Base-by-base conservation (phyloP, 495 filamentous ascomycete genomes). In the Astrocystis sublimbata region DNA sequence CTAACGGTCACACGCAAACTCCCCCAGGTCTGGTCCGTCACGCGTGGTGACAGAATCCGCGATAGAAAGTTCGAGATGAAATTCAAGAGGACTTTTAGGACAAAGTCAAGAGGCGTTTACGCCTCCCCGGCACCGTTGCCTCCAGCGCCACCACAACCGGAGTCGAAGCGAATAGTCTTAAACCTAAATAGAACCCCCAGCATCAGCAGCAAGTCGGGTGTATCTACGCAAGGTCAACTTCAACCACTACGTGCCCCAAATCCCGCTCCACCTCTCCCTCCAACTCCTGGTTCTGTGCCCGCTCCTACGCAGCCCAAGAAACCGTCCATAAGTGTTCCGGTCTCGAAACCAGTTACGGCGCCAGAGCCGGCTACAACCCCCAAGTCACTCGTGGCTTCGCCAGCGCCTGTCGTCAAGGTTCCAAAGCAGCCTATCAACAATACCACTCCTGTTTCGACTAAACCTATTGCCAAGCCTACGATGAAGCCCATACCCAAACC, bases 11-110 rank as follows among this genome's bases (percentile, higher is more conserved):
- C 74, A 2, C 67, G 97, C 57, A 83, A 83, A 57, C 86, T 86
- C 54, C 92, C 92, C 30, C 85, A 84, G 9, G 88, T 85, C 73
- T 96, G 89, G 86, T 83, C 74, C 47, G 86, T 83, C 49, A 74
- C 81, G 52, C 80, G 92, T 58, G 66, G 66, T 2, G 66, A 71
- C 47, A 69, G 38, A 31, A 36, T 58, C 42, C 60, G 53, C 6
- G 42, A 58, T 24, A 75, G 71, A 62, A 60, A 58, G 43, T 72
- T 66, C 24, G 36, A 73, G 4, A 23, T 80, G 13, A 66, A 56
- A 9, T 80, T 80, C 50, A 66, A 60, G 1, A 68, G 64, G 12
- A 52, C 65, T 23, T 75, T 61, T 46, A 74, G 77, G 40, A 78
- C 70, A 2, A 60, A 65, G 31, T 68, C 77, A 21, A 68, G 67